Evolutionary conservation across 371 early-diverging fungal species (phyloP).

Genomic region (Choanephora cucurbitarum): DNA sequence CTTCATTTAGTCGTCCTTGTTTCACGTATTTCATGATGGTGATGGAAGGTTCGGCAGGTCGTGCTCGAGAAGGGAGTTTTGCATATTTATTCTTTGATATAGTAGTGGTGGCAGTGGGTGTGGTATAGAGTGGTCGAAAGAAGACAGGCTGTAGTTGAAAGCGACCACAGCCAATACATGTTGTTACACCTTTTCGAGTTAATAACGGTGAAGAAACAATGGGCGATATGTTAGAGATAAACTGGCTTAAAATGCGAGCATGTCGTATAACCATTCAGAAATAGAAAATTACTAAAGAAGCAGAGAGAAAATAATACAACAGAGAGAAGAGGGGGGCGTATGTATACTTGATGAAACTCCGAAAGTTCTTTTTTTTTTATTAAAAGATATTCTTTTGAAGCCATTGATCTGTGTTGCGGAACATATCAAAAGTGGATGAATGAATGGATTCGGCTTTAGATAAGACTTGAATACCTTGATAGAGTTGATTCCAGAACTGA

Average conservation of each 20-base stretch:
- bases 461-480: slow-evolving; percentile 34
- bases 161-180: slow-evolving; percentile 17
- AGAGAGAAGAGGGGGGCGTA: not conserved
- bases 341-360: too few species aligned
- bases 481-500: slow-evolving; percentile 54
- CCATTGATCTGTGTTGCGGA: slow-evolving; percentile 53
- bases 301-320: too few species aligned
- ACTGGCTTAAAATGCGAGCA: slow-evolving; percentile 20
- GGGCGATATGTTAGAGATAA: slow-evolving; percentile 12
- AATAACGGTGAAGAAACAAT: not conserved
- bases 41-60: slow-evolving; percentile 24
- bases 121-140: not conserved
- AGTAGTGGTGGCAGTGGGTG: not conserved
- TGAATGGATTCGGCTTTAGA: slow-evolving; percentile 26
- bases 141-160: slow-evolving; percentile 1
- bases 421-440: slow-evolving; percentile 33
- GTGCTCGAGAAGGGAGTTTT: not conserved
- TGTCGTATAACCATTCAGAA: slow-evolving; percentile 23
- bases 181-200: slow-evolving; percentile 2
- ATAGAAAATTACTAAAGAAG: too few species aligned
- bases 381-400: slow-evolving; percentile 24
- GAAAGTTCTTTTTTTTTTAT: slow-evolving; percentile 3
- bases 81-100: not conserved
- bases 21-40: slow-evolving; percentile 18
- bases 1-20: slow-evolving; percentile 21